phyloP scores from a whole-genome alignment of 805 yeast species.

The Ascoidea asiatica region DNA sequence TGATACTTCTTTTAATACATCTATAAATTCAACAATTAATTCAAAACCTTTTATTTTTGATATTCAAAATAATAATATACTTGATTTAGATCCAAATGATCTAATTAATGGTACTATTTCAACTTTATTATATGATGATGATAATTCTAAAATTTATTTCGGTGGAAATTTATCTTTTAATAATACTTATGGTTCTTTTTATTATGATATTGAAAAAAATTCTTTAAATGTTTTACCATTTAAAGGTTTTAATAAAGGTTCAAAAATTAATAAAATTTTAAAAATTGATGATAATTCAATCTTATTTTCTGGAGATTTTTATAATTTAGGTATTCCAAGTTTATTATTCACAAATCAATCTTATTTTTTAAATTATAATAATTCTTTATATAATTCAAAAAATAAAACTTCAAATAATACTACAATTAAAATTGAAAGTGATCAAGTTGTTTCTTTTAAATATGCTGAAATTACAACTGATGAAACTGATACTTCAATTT shows the following conservation, averaged over 20 bases:
- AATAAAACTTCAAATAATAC: conserved; percentile 24
- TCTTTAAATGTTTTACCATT: conserved; percentile 43
- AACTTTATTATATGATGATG: conserved; percentile 33
- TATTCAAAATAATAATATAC: conserved; percentile 2
- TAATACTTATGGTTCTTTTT: conserved; percentile 42
- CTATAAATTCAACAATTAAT: conserved; percentile 4
- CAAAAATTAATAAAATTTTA: conserved; percentile 50
- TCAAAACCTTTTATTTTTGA: conserved; percentile 5
- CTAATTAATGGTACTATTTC: conserved; percentile 23
- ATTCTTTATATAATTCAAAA: conserved; percentile 12
- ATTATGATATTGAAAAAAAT: conserved; percentile 38
- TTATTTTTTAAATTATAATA: conserved; percentile 5
- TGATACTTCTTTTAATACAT: not conserved
- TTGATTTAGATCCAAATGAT: conserved; percentile 6
- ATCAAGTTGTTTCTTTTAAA: conserved; percentile 47
- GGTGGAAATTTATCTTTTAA: conserved; percentile 67
- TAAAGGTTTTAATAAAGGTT: conserved; percentile 55
- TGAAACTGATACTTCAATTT: conserved; percentile 22
- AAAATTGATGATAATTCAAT: conserved; percentile 35
- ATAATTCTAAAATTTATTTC: conserved; percentile 40
- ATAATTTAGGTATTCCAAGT: conserved; percentile 39
- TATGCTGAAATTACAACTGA: conserved; percentile 39
- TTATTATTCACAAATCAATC: conserved; percentile 20
- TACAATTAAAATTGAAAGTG: conserved; percentile 31
- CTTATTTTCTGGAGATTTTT: conserved; percentile 71